Evolutionary conservation across 345 rosid species (phyloP).

Genomic region (Carallia brachiata): DNA sequence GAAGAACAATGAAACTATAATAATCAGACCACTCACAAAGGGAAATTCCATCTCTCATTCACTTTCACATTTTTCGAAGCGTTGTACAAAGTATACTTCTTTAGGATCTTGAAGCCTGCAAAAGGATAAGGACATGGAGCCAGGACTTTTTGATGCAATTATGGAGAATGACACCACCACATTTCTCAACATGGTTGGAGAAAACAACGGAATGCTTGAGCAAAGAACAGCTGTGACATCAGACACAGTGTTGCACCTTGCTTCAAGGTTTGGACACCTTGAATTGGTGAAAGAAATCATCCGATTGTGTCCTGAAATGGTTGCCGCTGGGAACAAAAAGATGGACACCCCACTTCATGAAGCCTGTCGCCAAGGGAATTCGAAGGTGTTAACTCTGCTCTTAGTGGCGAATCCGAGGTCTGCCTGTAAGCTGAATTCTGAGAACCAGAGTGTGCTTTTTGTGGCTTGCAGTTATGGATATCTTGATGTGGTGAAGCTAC

Average conservation of each 20-base stretch:
- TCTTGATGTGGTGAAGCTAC: conserved; percentile 12
- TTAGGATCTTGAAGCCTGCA: background rate
- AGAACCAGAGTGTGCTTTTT: conserved; percentile 15
- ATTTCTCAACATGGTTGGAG: conserved; percentile 2
- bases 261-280: conserved; percentile 4
- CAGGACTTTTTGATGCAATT: conserved; percentile 13
- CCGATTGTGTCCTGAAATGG: conserved; percentile 17
- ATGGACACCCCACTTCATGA: conserved; percentile 25
- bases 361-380: conserved; percentile 23
- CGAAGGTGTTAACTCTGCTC: background rate
- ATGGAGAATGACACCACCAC: background rate
- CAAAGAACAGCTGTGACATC: background rate
- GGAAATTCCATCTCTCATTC: no score
- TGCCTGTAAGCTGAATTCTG: conserved; percentile 10
- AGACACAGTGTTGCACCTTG: conserved; percentile 19
- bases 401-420: conserved; percentile 8
- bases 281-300: conserved; percentile 18
- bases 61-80: no score
- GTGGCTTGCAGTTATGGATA: conserved; percentile 23
- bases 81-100: background rate
- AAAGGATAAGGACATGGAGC: conserved; percentile 9
- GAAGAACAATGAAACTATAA: no score
- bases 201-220: conserved; percentile 3
- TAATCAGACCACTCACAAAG: no score
- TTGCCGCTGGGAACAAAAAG: conserved; percentile 2